phyloP scores from a whole-genome alignment of 2,329 filamentous ascomycete species.

The Endocalyx cinctus region DNA sequence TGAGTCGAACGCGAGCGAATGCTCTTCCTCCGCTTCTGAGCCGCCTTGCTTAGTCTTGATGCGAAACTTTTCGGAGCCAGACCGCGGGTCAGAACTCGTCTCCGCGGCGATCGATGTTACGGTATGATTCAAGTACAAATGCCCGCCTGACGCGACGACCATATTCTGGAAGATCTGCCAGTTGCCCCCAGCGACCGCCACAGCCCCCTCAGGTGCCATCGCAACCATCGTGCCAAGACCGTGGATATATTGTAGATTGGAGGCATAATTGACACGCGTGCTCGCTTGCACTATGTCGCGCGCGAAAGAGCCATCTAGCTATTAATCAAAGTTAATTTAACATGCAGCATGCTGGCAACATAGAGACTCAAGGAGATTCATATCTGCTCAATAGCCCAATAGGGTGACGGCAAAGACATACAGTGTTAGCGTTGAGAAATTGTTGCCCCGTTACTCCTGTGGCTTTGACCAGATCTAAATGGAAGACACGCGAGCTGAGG shows the following conservation, averaged over 20 bases:
- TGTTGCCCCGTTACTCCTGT: constrained; percentile 71
- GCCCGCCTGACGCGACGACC: constrained; percentile 60
- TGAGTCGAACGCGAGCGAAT: constrained; percentile 63
- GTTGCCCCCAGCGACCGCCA: constrained; percentile 78
- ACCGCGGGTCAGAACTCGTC: constrained; percentile 35
- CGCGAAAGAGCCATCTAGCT: constrained; percentile 63
- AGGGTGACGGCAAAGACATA: too few species aligned
- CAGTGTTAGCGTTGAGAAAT: constrained; percentile 62
- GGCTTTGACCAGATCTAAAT: constrained; percentile 61
- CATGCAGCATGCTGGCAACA: neutral
- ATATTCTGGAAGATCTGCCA: constrained; percentile 91
- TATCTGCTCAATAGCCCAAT: too few species aligned
- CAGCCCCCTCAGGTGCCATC: constrained; percentile 81
- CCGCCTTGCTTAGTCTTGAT: constrained; percentile 32
- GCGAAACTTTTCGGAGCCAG: constrained; percentile 40
- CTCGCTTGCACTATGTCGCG: constrained; percentile 84
- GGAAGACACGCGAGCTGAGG: constrained; percentile 62
- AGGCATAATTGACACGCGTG: constrained; percentile 91
- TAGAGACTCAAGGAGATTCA: neutral
- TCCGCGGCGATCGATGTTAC: constrained; percentile 57
- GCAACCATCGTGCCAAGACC: constrained; percentile 85
- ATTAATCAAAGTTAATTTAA: neutral
- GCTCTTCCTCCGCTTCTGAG: constrained; percentile 23
- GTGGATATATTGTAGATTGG: constrained; percentile 81
- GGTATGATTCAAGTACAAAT: constrained; percentile 60